phyloP scores from a whole-genome alignment of 2,329 filamentous ascomycete species.

The Alternaria incomplexa region DNA sequence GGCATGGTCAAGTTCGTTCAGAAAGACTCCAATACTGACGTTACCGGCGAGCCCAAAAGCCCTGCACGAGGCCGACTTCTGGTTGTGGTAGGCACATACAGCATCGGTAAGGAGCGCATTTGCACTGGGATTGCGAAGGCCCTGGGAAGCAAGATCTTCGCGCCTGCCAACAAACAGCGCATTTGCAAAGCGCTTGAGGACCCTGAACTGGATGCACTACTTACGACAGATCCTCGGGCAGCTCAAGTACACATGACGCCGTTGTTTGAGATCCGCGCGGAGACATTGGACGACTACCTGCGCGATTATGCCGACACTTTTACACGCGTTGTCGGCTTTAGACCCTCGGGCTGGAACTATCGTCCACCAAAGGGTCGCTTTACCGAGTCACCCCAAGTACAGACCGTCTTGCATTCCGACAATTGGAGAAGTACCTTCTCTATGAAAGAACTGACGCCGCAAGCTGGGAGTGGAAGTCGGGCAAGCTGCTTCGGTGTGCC shows the following conservation, averaged over 20 bases:
- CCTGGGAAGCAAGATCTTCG: slow-evolving; percentile 86
- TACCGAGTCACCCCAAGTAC: slow-evolving; percentile 67
- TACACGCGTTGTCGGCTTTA: slow-evolving; percentile 84
- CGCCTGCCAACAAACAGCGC: slow-evolving; percentile 79
- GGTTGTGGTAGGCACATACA: slow-evolving; percentile 95
- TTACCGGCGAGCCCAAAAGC: slow-evolving; percentile 37
- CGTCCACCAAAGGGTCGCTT: slow-evolving; percentile 70
- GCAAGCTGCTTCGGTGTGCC: slow-evolving; percentile 92
- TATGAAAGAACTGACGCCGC: slow-evolving; percentile 74
- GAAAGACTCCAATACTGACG: slow-evolving; percentile 48
- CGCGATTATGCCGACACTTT: slow-evolving; percentile 81
- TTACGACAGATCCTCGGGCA: slow-evolving; percentile 80
- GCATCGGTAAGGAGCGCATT: slow-evolving; percentile 96
- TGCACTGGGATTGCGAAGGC: slow-evolving; percentile 91
- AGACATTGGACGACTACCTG: slow-evolving; percentile 90
- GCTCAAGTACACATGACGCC: slow-evolving; percentile 99
- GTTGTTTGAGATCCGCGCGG: slow-evolving; percentile 89
- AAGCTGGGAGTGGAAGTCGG: slow-evolving; percentile 81
- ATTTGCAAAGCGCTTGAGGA: slow-evolving; percentile 88
- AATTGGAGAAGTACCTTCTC: slow-evolving; percentile 79
- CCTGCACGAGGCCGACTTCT: slow-evolving; percentile 71
- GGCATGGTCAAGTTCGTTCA: slow-evolving; percentile 70
- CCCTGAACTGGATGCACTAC: slow-evolving; percentile 74
- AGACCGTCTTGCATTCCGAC: slow-evolving; percentile 68
- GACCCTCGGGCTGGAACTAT: slow-evolving; percentile 95